Base-by-base conservation (phyloP, 2,329 filamentous ascomycete genomes). In the Aspergillus intermedius region DNA sequence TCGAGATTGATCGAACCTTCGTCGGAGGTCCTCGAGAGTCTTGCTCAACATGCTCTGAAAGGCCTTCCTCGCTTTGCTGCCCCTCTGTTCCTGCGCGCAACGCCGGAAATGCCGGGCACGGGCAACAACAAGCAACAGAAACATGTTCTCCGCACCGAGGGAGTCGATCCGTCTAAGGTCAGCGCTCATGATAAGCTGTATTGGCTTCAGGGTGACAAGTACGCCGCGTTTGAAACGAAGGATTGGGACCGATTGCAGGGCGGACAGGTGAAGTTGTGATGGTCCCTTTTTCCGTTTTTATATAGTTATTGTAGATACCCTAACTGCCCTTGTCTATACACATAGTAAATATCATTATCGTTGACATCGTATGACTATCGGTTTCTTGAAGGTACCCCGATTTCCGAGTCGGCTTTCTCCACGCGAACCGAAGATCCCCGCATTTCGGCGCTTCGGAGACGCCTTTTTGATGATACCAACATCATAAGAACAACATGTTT, bases 111-210 rank as follows among this genome's bases (percentile, higher is more conserved):
- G 55, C 81, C 86, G 60, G 77, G 81, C 1, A 95, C 90, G 4
- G 88, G 89, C 0, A 95, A 89, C 43, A 87, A 89, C 61, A 95
- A 95, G 75, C 87, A 94, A 72, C 86, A 91, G 70, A 95, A 95
- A 69, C 81, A 86, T 54, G 69, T 74, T 0, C 65, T 95, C 54
- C 76, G 88, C n/a, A 74, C 76, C 2, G 79, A 91, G 53, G 89
- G 90, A 0, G 87, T 91, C 0, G 80, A 88, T 59, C 86, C 85
- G 0, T 67, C 61, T 3, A 55, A 59, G 8, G 60, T 72, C 10
- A 57, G 57, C 5, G 45, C 59, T 22, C 53, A 56, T 2, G 77
- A 81, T 54, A 64, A 62, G 39, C 73, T 87, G 67, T 81, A 82
- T 57, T 91, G 87, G 85, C 70, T 90, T 13, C 78, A 76, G 57